phyloP scores from a whole-genome alignment of 2,329 filamentous ascomycete genomes.

The Domatiomyces catenatus region DNA sequence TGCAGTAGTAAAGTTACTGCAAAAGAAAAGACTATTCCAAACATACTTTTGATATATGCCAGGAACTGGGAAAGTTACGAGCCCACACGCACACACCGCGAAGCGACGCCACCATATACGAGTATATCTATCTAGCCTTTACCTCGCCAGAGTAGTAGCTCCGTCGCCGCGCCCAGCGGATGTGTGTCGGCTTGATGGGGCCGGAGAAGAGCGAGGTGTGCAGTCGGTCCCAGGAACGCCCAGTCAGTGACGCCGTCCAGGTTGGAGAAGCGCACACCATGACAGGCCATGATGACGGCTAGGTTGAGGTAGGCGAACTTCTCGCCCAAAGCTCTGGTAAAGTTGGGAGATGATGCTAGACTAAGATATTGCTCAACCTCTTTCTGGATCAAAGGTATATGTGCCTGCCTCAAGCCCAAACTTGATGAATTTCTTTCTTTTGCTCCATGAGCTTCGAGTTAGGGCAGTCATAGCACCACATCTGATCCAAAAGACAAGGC shows the following conservation, averaged over 20 bases:
- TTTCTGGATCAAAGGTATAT: constrained; percentile 61
- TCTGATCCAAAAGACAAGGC: constrained; percentile 57
- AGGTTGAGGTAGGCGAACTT: constrained; percentile 61
- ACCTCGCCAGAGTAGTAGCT: too few species aligned
- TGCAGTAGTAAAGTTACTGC: too few species aligned
- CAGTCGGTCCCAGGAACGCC: constrained; percentile 55
- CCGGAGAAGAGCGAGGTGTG: constrained; percentile 53
- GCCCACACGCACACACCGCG: too few species aligned
- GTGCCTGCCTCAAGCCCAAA: constrained; percentile 49
- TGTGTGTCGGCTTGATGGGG: constrained; percentile 39
- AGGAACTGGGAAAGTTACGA: too few species aligned
- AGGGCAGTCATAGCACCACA: constrained; percentile 76
- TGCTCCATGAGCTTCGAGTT: constrained; percentile 91
- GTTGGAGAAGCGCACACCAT: constrained; percentile 70
- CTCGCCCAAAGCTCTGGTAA: constrained; percentile 57
- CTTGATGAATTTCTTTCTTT: constrained; percentile 68
- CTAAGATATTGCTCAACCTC: constrained; percentile 63
- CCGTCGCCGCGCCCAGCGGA: constrained; percentile 22
- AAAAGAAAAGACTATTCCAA: too few species aligned
- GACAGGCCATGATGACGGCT: constrained; percentile 61
- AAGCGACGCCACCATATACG: too few species aligned
- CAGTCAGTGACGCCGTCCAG: constrained; percentile 53
- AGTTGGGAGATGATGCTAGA: constrained; percentile 50
- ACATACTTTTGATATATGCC: too few species aligned
- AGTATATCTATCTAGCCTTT: too few species aligned